Base-by-base conservation (phyloP, 768 basidiomycete species). In the Crassisporium funariophilum region DNA sequence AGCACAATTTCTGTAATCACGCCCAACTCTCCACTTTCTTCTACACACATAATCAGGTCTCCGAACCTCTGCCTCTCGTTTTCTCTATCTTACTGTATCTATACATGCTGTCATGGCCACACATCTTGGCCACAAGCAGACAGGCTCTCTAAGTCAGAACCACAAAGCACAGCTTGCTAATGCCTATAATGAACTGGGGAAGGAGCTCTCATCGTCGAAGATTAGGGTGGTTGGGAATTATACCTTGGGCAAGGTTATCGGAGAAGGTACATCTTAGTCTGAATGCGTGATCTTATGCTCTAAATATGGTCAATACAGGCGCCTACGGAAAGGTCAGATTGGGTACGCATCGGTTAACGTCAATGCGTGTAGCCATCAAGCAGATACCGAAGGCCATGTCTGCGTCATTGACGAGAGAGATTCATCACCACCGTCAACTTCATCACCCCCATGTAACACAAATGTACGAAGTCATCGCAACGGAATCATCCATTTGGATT, bases 391-490 rank as follows among this genome's bases (percentile, higher is more conserved):
- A 98, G 68, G 82, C 85, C 47, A 82, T 93, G 76, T 91, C 95
- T 23, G 81, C 94, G 5, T 80, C 88, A 13, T 78, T 99, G 31
- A 99, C 97, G 20, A 83, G 95, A 54, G 95, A 99, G 71, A 97
- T 99, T 45, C 95, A 99, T 62, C 97, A 99, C 60, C 95, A 99
- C 70, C 88, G 95, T 41, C 89, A 92, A 39, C 81, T 99, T 10
- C 97, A 97, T 63, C 95, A 98, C 60, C 93, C 93, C 0, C 84
- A 97, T 63, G 82, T 99, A 59, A 91, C 93, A 11, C 93, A 95
- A 62, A 85, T 98, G 68, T 97, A 90, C 73, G 95, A 99, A 70
- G 91, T 98, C 62, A 90, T 98, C 63, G 97, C 97, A 7, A 98
- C 97, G 1, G 97, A 99, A 69, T 81, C 82, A 19, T 81, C 83